These are phyloP conservation scores for Fusarium tuaranense DNA, from an alignment of 2,329 filamentous ascomycete species.

Conservation along the genomic window DNA sequence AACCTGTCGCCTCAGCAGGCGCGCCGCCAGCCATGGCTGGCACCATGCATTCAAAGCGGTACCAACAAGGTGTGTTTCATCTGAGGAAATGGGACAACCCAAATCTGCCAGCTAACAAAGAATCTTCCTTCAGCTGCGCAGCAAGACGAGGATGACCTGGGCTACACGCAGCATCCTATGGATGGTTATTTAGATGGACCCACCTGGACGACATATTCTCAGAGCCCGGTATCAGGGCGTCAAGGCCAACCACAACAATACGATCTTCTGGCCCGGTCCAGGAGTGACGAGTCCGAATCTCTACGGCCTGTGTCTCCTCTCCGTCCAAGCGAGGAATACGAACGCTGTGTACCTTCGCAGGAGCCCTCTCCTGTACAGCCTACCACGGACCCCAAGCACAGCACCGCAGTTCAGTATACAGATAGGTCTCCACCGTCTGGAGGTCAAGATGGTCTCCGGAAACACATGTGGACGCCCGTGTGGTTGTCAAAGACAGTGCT, in stretches of 20 bases:
- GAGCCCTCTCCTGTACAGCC: constrained; percentile 3
- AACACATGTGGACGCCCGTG: constrained; percentile 37
- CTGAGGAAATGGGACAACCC: not conserved
- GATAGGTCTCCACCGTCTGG: not conserved
- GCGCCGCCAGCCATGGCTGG: not conserved
- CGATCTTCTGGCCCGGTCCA: constrained; percentile 18
- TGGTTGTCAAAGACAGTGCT: constrained; percentile 34
- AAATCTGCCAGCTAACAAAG: not conserved
- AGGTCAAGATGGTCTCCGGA: constrained; percentile 15
- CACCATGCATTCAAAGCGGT: constrained; percentile 8
- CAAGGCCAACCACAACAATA: constrained; percentile 24
- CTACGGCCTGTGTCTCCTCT: constrained; percentile 12
- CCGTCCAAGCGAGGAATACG: constrained; percentile 23
- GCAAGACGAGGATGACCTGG: constrained; percentile 25
- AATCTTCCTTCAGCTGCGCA: constrained; percentile 1
- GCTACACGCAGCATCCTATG: constrained; percentile 9
- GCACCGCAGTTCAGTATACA: constrained; percentile 1
- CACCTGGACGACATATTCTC: constrained; percentile 8
- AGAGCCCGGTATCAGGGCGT: constrained; percentile 16
- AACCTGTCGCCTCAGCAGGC: not conserved
- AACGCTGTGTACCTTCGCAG: not conserved
- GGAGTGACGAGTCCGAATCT: constrained; percentile 5
- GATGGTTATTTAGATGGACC: constrained; percentile 11
- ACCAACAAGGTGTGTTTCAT: constrained; percentile 15
- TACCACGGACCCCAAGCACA: constrained; percentile 7